Evolutionary conservation across 1,284 basidiomycete genomes (phyloP), one percentile per base, ranked within the genome.

Genomic region (Ceratobasidium sp.): DNA sequence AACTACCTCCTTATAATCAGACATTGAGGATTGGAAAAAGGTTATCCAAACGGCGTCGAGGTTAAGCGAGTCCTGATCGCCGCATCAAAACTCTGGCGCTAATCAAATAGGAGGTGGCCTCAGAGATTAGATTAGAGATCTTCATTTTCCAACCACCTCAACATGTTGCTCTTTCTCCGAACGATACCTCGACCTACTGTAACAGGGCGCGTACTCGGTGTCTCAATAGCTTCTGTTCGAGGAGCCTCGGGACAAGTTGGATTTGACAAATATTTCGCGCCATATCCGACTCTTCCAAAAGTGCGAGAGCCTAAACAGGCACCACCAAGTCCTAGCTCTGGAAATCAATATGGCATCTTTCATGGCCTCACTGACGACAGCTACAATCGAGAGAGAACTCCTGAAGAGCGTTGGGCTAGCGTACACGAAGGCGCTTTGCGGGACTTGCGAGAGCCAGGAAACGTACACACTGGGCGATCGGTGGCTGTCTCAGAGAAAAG

Each of bases 1-100:
- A 39, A 88, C 81, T 17, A 85, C 84, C 58, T 86, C 85, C 80
- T 84, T 81, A 80, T 85, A 83, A 76, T 86, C 85, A 10, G 80
- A 77, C 80, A 81, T 67, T 31, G 15, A 39, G 47, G 42, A 35
- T 56, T 17, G 71, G 88, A 84, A 64, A 93, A 84, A 92, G 76
- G 79, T 77, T 77, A 13, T n/a, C 17, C 23, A 37, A 60, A 60
- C 17, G 7, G 17, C 17, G 33, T 64, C 39, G 23, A 64, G 61
- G 61, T 64, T 17, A 6, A 23, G 49, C 7, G 15, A 75, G 45
- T 26, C 54, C 75, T 66, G 56, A 63, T 37, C 75, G 23, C 15
- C 31, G 77, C 51, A 53, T 77, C 31, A 42, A 49, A 35, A 56
- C 23, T 33, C 37, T 8, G 67, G 75, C 67, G 63, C 80, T 78